A percentile compares a stretch with the other conserved stretches of the same genome.
Conservation (phyloP, 192 early-diverging fungal species). For the Coemansia reversa region DNA sequence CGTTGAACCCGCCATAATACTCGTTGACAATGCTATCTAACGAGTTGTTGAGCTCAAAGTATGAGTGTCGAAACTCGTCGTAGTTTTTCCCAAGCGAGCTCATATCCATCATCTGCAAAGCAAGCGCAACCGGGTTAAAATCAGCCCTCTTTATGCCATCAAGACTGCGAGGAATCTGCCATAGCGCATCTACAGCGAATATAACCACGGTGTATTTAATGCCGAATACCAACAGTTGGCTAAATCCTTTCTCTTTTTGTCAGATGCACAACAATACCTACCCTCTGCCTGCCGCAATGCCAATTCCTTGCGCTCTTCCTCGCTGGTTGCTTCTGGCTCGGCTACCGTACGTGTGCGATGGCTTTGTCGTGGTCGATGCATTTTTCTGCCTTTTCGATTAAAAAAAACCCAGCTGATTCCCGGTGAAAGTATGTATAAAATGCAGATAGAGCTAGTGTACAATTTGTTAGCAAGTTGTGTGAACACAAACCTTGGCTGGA, state of each 20-base stretch:
- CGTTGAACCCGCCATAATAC: slow-evolving; percentile 79
- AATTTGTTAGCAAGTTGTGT: no score
- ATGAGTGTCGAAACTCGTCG: slow-evolving; percentile 61
- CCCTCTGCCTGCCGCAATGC: slow-evolving; percentile 50
- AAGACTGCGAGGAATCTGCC: slow-evolving; percentile 50
- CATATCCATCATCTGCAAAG: slow-evolving; percentile 71
- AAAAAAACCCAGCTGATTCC: no score
- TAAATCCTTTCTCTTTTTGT: not conserved
- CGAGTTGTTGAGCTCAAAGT: slow-evolving; percentile 62
- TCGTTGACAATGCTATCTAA: slow-evolving; percentile 73
- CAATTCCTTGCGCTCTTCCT: slow-evolving; percentile 48
- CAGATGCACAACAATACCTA: slow-evolving; percentile 5
- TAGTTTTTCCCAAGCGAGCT: slow-evolving; percentile 69
- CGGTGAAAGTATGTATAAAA: no score
- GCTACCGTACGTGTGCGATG: slow-evolving; percentile 4
- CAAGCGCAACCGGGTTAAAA: slow-evolving; percentile 75
- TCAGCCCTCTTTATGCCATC: slow-evolving; percentile 47
- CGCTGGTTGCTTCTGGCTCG: slow-evolving; percentile 5
- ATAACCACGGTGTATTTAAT: not conserved
- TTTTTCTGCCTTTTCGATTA: not conserved
- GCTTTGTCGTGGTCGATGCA: slow-evolving; percentile 28
- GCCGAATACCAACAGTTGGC: not conserved
- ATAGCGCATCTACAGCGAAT: slow-evolving; percentile 34
- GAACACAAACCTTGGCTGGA: no score
- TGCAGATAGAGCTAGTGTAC: no score